Percentiles rank a stretch among this genome's conserved stretches.
These are phyloP conservation scores for Boletales sp. DNA, from an alignment of 768 basidiomycete species.

Conservation along the genomic window DNA sequence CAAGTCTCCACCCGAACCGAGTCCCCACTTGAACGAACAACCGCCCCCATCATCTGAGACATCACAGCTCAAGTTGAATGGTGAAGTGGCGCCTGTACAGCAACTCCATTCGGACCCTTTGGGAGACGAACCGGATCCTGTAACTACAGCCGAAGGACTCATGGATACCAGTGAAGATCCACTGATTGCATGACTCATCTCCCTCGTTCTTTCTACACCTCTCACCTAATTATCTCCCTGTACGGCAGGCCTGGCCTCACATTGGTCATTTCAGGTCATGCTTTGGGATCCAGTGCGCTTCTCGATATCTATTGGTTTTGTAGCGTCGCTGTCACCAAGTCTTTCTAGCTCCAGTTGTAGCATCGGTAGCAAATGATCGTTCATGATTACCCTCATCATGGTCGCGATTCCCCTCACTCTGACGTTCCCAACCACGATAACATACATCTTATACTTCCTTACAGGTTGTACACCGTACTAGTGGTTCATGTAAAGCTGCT, in stretches of 20 bases:
- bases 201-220: background rate
- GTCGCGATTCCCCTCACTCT: constrained; percentile 29
- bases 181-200: constrained; percentile 31
- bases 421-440: constrained; percentile 26
- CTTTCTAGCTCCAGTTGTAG: constrained; percentile 27
- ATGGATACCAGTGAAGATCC: constrained; percentile 65
- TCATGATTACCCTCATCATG: constrained; percentile 34
- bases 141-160: constrained; percentile 59
- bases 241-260: constrained; percentile 7
- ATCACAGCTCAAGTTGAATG: constrained; percentile 45
- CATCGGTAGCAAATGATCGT: constrained; percentile 32
- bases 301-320: constrained; percentile 32
- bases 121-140: constrained; percentile 53
- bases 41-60: constrained; percentile 40
- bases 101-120: constrained; percentile 50
- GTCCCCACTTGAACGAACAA: constrained; percentile 16
- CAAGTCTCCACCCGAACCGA: constrained; percentile 27
- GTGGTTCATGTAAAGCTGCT: constrained; percentile 19
- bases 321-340: constrained; percentile 27
- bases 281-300: constrained; percentile 21
- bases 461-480: constrained; percentile 33
- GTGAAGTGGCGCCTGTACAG: constrained; percentile 41
- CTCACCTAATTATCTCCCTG: constrained; percentile 6
- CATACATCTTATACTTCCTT: constrained; percentile 37
- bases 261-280: constrained; percentile 12